Evolutionary conservation across 2,329 filamentous ascomycete genomes (phyloP), one percentile per base, ranked within the genome.

Genomic region (Rhynchosporium secalis): DNA sequence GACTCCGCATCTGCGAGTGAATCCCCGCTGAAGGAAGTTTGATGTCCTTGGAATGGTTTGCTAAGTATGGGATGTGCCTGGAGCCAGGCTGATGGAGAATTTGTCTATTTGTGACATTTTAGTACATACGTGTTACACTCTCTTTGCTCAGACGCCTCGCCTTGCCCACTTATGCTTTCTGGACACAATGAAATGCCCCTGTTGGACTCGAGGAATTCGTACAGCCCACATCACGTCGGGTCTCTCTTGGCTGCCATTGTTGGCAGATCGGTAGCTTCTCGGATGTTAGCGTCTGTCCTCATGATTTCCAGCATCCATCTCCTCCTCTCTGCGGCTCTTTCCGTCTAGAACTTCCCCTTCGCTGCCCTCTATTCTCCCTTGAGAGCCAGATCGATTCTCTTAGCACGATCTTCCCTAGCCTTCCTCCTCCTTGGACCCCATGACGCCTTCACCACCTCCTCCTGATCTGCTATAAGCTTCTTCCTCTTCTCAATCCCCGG

Each of bases 341-440:
- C 8, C 38, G n/a, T 41, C 29, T 10, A 26, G 8, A 15, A 15
- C 4, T n/a, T 10, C n/a, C 33, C n/a, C 28, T 4, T 4, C 36
- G 7, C 10, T 33, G 13, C 52, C 7, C 38, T 43, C 62, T 69
- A 73, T 26, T 67, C 71, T 28, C 70, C 72, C 43, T 66, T 66
- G 15, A 68, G 64, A 31, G 71, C 70, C 51, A 71, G 61, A 43
- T 74, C 68, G 65, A 78, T 78, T 66, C 86, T 78, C 76, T 80
- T 82, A 70, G 76, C 72, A 66, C 81, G 76, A 48, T 88, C 85
- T 69, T 83, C 80, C 62, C 80, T 76, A 12, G 86, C 86, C 71
- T 80, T 78, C 36, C 75, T 75, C 73, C 80, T 79, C 65, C 79
- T 80, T 26, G 82, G 79, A 10, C 86, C 85, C 85, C 85, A 88